Evolutionary conservation across 352 stramenopile species (phyloP), one percentile per base, ranked within the genome.

Genomic region (Phytopythium montanum): DNA sequence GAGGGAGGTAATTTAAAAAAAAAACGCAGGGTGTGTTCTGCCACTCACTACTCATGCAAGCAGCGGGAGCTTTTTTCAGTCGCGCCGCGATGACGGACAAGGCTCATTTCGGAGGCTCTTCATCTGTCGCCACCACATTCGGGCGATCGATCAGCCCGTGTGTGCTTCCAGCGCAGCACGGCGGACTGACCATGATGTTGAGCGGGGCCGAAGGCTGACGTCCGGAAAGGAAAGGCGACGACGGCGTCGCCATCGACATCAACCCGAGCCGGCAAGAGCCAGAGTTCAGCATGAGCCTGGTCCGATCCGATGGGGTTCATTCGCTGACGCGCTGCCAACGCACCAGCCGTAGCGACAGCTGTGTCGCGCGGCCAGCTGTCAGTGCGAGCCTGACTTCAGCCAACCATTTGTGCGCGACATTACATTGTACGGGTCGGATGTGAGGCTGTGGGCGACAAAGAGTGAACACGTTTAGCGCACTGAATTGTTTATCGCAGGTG

Each of bases 251-350:
- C n/a, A n/a, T n/a, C n/a, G n/a, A n/a, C n/a, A n/a, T n/a, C n/a
- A n/a, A n/a, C n/a, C n/a, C n/a, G 39, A 42, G 36, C 14, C 14
- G 18, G 39, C 39, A 19, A 49, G 42, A 49, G 42, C 42, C 42
- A 49, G 42, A 5, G 42, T 49, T 29, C 21, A 49, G 42, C n/a
- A 49, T 29, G 42, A 49, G 42, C 14, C 42, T 49, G 42, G 42
- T 21, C 19, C 39, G 19, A 45, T 18, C 36, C n/a, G 12, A 36
- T 36, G 31, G 31, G n/a, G n/a, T 42, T 45, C 23, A 45, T 25
- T 45, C 39, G 39, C 39, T 23, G 39, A 19, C 39, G 39, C 8
- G 39, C 39, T 45, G 41, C 41, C 41, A 48, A 48, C 41, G 41
- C 41, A 48, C 41, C 42, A 49, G 39, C 39, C 18, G 39, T 26